Evolutionary conservation across 495 filamentous ascomycete genomes (phyloP).

Genomic region (Trypethelium eluteriae): DNA sequence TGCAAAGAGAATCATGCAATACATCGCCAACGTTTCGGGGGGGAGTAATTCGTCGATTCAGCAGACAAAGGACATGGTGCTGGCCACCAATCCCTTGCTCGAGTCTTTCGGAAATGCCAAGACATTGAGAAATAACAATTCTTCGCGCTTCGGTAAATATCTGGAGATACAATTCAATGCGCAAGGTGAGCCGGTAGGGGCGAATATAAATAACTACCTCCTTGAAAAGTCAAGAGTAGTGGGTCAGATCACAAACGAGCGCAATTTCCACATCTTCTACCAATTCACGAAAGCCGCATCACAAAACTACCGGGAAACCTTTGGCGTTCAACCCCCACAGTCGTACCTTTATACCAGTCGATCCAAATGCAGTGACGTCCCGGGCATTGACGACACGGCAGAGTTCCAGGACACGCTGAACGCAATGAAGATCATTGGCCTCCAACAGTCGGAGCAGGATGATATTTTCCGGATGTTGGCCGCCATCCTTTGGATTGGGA

Average conservation of each 20-base stretch:
- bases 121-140: constrained; percentile 97
- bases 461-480: constrained; percentile 95
- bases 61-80: constrained; percentile 96
- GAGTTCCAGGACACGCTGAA: constrained; percentile 90
- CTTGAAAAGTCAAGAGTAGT: constrained; percentile 94
- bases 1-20: constrained; percentile 98
- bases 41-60: constrained; percentile 87
- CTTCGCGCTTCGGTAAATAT: constrained; percentile 96
- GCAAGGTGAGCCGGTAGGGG: constrained; percentile 88
- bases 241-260: constrained; percentile 88
- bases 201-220: constrained; percentile 96
- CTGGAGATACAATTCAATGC: constrained; percentile 94
- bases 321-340: constrained; percentile 83
- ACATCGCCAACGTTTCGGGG: constrained; percentile 94
- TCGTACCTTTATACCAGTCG: constrained; percentile 91
- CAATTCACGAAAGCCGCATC: constrained; percentile 95
- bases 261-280: constrained; percentile 99
- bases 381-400: constrained; percentile 81
- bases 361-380: constrained; percentile 89
- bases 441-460: constrained; percentile 84
- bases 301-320: constrained; percentile 72
- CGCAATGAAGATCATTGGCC: constrained; percentile 90
- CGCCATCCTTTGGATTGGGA: constrained; percentile 89
- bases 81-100: constrained; percentile 93
- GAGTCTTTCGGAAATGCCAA: constrained; percentile 99